A percentile compares a stretch with the other conserved stretches of the same genome.
Conservation (phyloP, 169 alveolate genomes). For the Plasmodium vivax region DNA sequence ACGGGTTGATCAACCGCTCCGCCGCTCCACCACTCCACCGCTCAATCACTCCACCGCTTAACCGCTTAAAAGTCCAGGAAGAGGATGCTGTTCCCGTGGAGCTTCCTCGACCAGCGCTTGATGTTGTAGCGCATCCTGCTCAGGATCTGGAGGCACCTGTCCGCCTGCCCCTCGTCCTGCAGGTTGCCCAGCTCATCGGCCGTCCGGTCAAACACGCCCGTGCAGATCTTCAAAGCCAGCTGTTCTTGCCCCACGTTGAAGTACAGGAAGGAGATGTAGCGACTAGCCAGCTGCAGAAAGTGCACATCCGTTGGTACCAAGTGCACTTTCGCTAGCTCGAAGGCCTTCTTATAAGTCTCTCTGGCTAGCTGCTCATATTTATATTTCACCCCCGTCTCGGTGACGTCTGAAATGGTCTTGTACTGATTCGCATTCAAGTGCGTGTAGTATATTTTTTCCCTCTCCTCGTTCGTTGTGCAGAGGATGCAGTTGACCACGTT, state of each 20-base stretch:
- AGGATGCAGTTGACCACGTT: slow-evolving; percentile 40
- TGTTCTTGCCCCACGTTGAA: slow-evolving; percentile 49
- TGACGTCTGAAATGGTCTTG: slow-evolving; percentile 48
- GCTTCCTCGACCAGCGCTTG: slow-evolving; percentile 57
- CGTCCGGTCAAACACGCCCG: slow-evolving; percentile 36
- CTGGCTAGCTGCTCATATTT: slow-evolving; percentile 69
- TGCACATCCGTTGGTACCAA: slow-evolving; percentile 42
- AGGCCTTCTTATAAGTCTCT: slow-evolving; percentile 38
- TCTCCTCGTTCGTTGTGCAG: slow-evolving; percentile 17
- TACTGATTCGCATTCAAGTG: slow-evolving; percentile 52
- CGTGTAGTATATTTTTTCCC: slow-evolving; percentile 25
- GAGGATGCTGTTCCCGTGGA: slow-evolving; percentile 42
- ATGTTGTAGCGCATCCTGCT: slow-evolving; percentile 42
- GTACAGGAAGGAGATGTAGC: slow-evolving; percentile 39
- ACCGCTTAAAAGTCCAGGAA: slow-evolving; percentile 7
- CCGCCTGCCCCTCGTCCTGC: slow-evolving; percentile 26
- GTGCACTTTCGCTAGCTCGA: slow-evolving; percentile 9
- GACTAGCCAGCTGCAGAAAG: slow-evolving; percentile 35
- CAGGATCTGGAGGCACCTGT: slow-evolving; percentile 29
- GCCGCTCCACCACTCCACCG: neutral
- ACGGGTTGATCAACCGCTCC: neutral
- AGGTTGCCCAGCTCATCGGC: neutral
- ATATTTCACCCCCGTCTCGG: slow-evolving; percentile 73
- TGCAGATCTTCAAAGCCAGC: slow-evolving; percentile 21
- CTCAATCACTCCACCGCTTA: neutral